Percentiles rank a stretch among this genome's conserved stretches.
phyloP scores from a whole-genome alignment of 352 stramenopile genomes.

The Phytophthora constricta region DNA sequence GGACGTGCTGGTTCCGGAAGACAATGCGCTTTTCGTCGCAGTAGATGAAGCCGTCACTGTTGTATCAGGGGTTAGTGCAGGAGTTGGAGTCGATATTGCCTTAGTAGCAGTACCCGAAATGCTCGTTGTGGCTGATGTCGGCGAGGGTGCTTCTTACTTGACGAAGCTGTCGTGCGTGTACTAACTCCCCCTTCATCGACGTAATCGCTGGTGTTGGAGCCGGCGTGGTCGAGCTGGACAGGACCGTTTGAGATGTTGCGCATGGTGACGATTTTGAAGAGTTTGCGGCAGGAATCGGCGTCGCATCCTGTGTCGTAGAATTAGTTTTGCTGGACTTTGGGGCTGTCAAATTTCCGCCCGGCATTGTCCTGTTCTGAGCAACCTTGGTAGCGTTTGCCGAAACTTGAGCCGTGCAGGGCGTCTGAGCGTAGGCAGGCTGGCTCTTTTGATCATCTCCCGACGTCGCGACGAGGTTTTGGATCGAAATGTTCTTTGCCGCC shows the following conservation, averaged over 20 bases:
- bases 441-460: conserved; percentile 8
- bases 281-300: neutral
- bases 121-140: conserved; percentile 1
- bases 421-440: conserved; percentile 27
- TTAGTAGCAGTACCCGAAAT: neutral
- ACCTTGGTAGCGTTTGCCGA: conserved; percentile 7
- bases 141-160: neutral
- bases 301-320: conserved; percentile 5
- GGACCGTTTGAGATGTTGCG: neutral
- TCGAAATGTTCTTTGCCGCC: conserved; percentile 39
- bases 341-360: conserved; percentile 3
- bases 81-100: neutral
- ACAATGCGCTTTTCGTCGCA: neutral
- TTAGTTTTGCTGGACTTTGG: conserved; percentile 1
- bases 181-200: too few relatives aligned
- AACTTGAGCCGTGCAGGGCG: conserved; percentile 20
- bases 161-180: too few relatives aligned
- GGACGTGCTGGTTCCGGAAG: neutral
- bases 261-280: neutral
- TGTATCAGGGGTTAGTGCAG: neutral
- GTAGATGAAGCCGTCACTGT: conserved; percentile 15
- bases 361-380: conserved; percentile 11
- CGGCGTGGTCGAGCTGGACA: conserved; percentile 7
- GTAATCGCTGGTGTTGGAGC: neutral
- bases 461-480: conserved; percentile 41